A percentile compares a stretch with the other conserved stretches of the same genome.
Evolutionary conservation across 306 rosid genomes (phyloP).

Genomic region (Cicer bijugum): DNA sequence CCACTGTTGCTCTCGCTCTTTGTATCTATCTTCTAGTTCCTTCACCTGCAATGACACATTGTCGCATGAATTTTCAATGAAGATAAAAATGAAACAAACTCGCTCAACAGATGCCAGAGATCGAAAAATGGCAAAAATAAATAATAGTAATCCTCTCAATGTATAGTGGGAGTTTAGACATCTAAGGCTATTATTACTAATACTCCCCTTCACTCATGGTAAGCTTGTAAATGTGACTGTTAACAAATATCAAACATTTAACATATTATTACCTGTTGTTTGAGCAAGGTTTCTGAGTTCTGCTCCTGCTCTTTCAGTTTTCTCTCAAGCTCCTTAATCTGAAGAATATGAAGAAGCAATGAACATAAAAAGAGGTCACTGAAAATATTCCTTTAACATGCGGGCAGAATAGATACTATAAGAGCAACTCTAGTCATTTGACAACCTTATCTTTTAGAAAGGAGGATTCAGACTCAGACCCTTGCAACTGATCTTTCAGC

Average conservation of each 20-base stretch:
- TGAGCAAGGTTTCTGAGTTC: conserved; percentile 56
- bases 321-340: conserved; percentile 75
- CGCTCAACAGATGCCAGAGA: background rate
- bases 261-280: conserved; percentile 60
- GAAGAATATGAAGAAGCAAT: conserved; percentile 44
- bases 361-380: background rate
- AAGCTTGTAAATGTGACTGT: background rate
- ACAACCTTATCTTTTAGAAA: conserved; percentile 71
- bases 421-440: conserved; percentile 26
- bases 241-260: conserved; percentile 16
- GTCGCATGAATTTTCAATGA: conserved; percentile 4
- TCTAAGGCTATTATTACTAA: background rate
- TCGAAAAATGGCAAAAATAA: background rate
- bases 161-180: conserved; percentile 2
- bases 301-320: conserved; percentile 72
- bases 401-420: background rate
- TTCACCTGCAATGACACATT: conserved; percentile 59
- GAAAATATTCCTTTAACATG: conserved; percentile 26
- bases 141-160: background rate
- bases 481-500: conserved; percentile 67
- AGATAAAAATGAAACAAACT: background rate
- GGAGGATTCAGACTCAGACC: conserved; percentile 63
- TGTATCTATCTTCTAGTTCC: conserved; percentile 71
- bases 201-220: background rate
- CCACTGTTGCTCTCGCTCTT: conserved; percentile 59